Evolutionary conservation across 2,329 filamentous ascomycete genomes (phyloP), one percentile per base, ranked within the genome.

Genomic region (Penicillium sp.): DNA sequence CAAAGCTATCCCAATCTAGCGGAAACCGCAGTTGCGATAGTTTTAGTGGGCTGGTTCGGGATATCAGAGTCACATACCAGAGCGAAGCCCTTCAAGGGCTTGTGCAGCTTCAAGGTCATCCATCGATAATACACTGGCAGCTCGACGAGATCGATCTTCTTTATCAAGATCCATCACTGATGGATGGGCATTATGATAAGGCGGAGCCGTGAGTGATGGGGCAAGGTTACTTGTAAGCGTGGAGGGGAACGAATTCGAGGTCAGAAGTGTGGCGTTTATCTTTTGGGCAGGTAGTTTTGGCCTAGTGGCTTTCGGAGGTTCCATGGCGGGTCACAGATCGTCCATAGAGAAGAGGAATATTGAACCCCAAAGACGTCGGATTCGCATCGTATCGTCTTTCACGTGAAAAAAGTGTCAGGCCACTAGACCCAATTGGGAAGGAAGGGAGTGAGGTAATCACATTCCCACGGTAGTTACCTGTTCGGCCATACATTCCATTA

Each of bases 71-170:
- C 2, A 56, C 81, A 69, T 77, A 91, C 88, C 88, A 65, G 88
- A 86, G 74, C 86, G 82, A 57, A 92, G 79, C 63, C 90, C 87
- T 46, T 88, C 88, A 14, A 92, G 77, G 8, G 89, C 89, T 72
- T 91, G 88, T 30, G 89, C 89, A 25, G 89, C 89, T 62, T 80
- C 77, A 47, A 80, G 72, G 58, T 80, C 77, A 61, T 80, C 77
- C 68, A 78, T 76, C 35, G 77, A 80, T 48, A 79, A 64, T 37
- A 78, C 76, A 63, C 77, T 78, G 54, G 73, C 73, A 37, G 72
- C 76, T 59, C 76, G 74, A 63, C 68, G 73, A 57, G 71, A 71
- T 47, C 77, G 73, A 58, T 76, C 73, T 45, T 76, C 72, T 42
- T 50, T 50, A 44, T 50, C 48, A 14, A 44, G 19, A 50, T 78